A percentile compares a stretch with the other conserved stretches of the same genome.
Evolutionary conservation across 768 basidiomycete species (phyloP).

Genomic region (Cytidiella melzeri): DNA sequence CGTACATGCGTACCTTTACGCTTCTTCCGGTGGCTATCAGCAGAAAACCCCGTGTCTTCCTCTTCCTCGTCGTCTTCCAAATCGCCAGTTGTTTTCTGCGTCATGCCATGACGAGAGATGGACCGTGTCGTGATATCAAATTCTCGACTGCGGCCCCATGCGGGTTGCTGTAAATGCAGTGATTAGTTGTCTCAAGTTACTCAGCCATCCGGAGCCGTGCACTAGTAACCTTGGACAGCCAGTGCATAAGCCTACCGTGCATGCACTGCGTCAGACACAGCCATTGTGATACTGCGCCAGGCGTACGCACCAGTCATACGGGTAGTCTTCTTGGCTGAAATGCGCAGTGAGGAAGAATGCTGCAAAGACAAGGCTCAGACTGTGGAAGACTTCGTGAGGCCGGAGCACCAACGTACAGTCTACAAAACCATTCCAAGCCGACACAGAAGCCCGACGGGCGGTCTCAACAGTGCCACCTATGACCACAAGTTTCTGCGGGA

Average conservation of each 20-base stretch:
- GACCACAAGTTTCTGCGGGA: constrained; percentile 76
- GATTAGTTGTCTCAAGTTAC: background rate
- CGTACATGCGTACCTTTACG: constrained; percentile 38
- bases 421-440: constrained; percentile 86
- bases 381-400: background rate
- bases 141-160: constrained; percentile 83
- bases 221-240: constrained; percentile 67
- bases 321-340: constrained; percentile 83
- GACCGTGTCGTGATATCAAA: constrained; percentile 87
- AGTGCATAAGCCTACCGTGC: constrained; percentile 74
- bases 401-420: constrained; percentile 53
- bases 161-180: constrained; percentile 61
- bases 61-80: constrained; percentile 73
- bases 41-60: constrained; percentile 32
- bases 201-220: constrained; percentile 3
- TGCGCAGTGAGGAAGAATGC: constrained; percentile 89
- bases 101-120: constrained; percentile 56
- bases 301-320: constrained; percentile 66
- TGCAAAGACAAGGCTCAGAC: constrained; percentile 21
- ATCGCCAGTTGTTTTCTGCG: constrained; percentile 66
- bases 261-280: constrained; percentile 1
- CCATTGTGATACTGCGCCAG: constrained; percentile 12
- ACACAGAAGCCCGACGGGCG: constrained; percentile 71
- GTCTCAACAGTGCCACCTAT: constrained; percentile 88
- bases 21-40: constrained; percentile 61